Conservation (phyloP, 495 filamentous ascomycete species). For the Astrocystis sublimbata region DNA sequence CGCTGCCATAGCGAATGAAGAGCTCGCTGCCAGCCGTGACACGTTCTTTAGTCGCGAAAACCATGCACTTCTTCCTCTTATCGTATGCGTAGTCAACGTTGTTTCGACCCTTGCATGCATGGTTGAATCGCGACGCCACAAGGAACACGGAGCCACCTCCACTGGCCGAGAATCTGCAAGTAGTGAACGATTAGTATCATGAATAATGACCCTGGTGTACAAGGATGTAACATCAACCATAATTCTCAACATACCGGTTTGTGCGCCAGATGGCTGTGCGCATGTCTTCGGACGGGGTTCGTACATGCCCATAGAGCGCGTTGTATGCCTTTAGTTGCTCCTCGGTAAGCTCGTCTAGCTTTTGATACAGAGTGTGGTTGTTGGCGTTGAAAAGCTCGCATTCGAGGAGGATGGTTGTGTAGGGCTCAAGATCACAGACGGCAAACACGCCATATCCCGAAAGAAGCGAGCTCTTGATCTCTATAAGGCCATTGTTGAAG, state of each 20-base stretch:
- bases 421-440: conserved; percentile 19
- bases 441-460: conserved; percentile 38
- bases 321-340: conserved; percentile 13
- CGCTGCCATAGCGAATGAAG: conserved; percentile 31
- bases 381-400: conserved; percentile 30
- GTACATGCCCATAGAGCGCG: not conserved
- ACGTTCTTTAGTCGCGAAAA: conserved; percentile 16
- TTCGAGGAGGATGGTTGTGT: conserved; percentile 31
- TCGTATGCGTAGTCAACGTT: conserved; percentile 31
- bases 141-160: conserved; percentile 27
- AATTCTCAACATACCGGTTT: conserved; percentile 3
- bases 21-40: conserved; percentile 30
- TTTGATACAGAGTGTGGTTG: conserved; percentile 16
- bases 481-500: conserved; percentile 21
- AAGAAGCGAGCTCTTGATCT: conserved; percentile 23
- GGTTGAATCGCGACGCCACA: conserved; percentile 37
- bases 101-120: conserved; percentile 28
- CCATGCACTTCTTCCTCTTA: not conserved
- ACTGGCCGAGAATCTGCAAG: conserved; percentile 25
- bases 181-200: not conserved
- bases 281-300: conserved; percentile 1
- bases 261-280: conserved; percentile 16
- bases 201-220: not conserved
- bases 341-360: conserved; percentile 4
- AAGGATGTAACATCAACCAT: not conserved